Base-by-base conservation (phyloP, 2,329 filamentous ascomycete genomes). In the Ceratocystis lukuohia region DNA sequence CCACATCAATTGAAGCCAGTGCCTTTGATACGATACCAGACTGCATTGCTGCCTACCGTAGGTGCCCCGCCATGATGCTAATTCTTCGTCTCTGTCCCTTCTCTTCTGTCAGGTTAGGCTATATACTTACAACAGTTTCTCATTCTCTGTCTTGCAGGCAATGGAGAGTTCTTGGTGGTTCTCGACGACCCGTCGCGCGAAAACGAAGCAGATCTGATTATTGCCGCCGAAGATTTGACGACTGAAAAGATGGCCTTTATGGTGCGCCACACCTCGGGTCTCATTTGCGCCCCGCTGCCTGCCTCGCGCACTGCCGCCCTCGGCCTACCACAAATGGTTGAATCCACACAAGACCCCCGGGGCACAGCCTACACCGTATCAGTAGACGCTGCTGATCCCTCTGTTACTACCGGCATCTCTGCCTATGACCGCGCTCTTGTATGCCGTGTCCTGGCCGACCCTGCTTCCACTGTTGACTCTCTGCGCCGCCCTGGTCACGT, bases 161-260 rank as follows among this genome's bases (percentile, higher is more conserved):
- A 86, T 76, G 91, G 91, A 76, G 87, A 97, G 74, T 97, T 97
- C 82, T 88, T 99, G 74, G 86, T 99, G 69, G 93, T 96, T 46
- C 89, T 99, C 73, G 94, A 99, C 80, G 89, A 90, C 71, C 86
- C 91, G 70, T 84, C 87, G 69, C 92, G 94, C 76, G 94, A 99
- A 77, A 99, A 99, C 76, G 94, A 99, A 82, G 94, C 92, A 76
- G 94, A 99, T 78, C 84, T 99, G 62, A 96, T 97, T 76, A 95
- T 97, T 74, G 90, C 94, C 70, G 93, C 91, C 69, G 80, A 91
- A 71, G 83, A 88, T 72, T 79, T 96, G 70, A 96, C 93, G 7
- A 82, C 91, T 28, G 83, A 89, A 70, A 93, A 97, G 78, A 95
- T 96, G 86, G 90, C 91, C 72, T 99, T 96, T 80, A 87, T 99